Evolutionary conservation across 2,329 filamentous ascomycete genomes (phyloP).

Genomic region (Cryphonectria naterciae): DNA sequence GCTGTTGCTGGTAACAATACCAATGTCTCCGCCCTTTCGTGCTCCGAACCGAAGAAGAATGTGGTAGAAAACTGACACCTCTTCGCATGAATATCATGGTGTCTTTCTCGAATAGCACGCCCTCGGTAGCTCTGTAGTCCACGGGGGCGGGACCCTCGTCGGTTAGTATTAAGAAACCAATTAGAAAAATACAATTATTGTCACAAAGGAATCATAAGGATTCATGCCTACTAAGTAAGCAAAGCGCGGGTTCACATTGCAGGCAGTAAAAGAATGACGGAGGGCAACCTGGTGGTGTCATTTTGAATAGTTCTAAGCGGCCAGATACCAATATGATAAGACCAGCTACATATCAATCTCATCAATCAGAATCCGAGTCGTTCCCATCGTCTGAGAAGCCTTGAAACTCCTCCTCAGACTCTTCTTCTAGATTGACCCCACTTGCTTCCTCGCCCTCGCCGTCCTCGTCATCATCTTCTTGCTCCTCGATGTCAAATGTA

Average conservation of each 20-base stretch:
- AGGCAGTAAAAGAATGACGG: background rate
- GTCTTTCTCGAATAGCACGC: background rate
- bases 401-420: slow-evolving; percentile 60
- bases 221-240: background rate
- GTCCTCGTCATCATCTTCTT: slow-evolving; percentile 48
- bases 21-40: background rate
- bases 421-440: slow-evolving; percentile 41
- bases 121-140: background rate
- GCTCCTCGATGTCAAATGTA: slow-evolving; percentile 71
- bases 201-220: background rate
- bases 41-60: background rate
- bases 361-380: slow-evolving; percentile 43
- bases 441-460: slow-evolving; percentile 36
- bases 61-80: background rate
- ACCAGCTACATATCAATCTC: background rate
- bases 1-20: background rate
- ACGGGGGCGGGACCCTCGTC: background rate
- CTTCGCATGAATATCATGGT: background rate
- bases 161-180: background rate
- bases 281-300: background rate
- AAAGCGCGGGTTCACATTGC: background rate
- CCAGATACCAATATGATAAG: background rate
- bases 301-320: background rate
- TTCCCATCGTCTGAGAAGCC: slow-evolving; percentile 54
- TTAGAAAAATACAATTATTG: background rate